Conservation (phyloP, 2,329 filamentous ascomycete species). For the Neonectria faginata region DNA sequence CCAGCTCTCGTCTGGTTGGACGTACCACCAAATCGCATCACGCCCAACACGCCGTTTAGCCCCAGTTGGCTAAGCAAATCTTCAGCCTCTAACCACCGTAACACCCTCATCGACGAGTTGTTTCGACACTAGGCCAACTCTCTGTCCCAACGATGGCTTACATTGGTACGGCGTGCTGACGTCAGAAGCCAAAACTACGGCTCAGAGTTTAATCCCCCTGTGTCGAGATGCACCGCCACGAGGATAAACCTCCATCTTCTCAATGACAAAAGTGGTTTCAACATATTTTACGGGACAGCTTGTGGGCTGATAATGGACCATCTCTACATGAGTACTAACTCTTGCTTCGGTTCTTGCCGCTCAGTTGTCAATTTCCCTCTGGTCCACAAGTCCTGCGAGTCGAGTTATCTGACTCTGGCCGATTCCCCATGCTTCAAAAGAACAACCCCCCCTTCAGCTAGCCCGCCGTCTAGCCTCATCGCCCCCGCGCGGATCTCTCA, state of each 20-base stretch:
- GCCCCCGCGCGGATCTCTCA: constrained; percentile 2
- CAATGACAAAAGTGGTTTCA: not conserved
- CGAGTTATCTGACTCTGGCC: not conserved
- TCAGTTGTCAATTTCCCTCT: not conserved
- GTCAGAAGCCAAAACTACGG: not conserved
- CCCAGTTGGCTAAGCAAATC: no score
- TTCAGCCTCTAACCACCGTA: not conserved
- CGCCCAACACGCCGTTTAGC: not conserved
- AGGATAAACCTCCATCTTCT: no score
- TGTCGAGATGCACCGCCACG: not conserved
- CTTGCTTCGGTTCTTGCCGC: not conserved
- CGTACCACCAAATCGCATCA: not conserved
- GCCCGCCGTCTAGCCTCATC: not conserved
- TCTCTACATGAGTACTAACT: not conserved
- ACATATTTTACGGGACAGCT: no score
- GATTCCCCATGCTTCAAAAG: not conserved
- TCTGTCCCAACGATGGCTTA: not conserved
- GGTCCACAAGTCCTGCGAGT: not conserved
- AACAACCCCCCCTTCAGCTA: constrained; percentile 3
- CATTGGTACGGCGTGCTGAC: not conserved
- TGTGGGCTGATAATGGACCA: no score
- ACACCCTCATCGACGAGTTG: not conserved
- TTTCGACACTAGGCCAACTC: not conserved
- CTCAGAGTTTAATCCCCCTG: not conserved
- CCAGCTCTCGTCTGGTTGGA: not conserved